A percentile compares a stretch with the other conserved stretches of the same genome.
phyloP scores from a whole-genome alignment of 2,329 filamentous ascomycete species.

The Pezicula radicicola region DNA sequence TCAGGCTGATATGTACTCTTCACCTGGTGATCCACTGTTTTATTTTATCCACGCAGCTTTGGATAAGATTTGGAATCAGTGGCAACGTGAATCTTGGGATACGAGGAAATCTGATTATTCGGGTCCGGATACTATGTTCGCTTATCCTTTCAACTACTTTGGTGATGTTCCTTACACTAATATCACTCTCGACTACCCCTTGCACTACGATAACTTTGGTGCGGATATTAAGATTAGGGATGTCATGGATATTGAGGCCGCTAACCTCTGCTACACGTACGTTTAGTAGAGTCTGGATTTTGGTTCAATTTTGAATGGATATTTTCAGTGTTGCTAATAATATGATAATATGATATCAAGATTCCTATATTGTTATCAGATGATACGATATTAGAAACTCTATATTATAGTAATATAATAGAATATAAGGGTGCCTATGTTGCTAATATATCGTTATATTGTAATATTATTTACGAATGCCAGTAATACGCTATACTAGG shows the following conservation, averaged over 20 bases:
- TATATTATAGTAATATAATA: too few relatives aligned
- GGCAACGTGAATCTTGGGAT: constrained; percentile 28
- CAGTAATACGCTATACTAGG: too few relatives aligned
- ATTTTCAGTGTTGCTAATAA: too few relatives aligned
- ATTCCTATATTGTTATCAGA: too few relatives aligned
- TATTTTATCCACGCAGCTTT: constrained; percentile 23
- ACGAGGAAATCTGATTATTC: constrained; percentile 26
- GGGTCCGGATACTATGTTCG: constrained; percentile 30
- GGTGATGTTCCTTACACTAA: constrained; percentile 29
- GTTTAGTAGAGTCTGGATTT: constrained; percentile 1
- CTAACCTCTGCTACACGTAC: constrained; percentile 15
- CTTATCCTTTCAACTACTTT: constrained; percentile 31
- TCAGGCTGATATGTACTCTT: constrained; percentile 25
- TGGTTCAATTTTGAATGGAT: too few relatives aligned
- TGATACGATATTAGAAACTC: too few relatives aligned
- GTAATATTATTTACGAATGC: too few relatives aligned
- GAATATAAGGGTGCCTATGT: too few relatives aligned
- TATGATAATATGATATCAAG: too few relatives aligned
- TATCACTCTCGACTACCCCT: constrained; percentile 26
- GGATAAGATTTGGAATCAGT: constrained; percentile 25
- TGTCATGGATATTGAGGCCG: constrained; percentile 17
- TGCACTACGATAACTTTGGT: constrained; percentile 12
- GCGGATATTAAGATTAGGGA: constrained; percentile 11
- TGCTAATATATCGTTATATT: too few relatives aligned
- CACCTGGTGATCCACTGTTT: constrained; percentile 33